Base-by-base conservation (phyloP, 139 green algal species). In the Protoeuglena noctilucae region DNA sequence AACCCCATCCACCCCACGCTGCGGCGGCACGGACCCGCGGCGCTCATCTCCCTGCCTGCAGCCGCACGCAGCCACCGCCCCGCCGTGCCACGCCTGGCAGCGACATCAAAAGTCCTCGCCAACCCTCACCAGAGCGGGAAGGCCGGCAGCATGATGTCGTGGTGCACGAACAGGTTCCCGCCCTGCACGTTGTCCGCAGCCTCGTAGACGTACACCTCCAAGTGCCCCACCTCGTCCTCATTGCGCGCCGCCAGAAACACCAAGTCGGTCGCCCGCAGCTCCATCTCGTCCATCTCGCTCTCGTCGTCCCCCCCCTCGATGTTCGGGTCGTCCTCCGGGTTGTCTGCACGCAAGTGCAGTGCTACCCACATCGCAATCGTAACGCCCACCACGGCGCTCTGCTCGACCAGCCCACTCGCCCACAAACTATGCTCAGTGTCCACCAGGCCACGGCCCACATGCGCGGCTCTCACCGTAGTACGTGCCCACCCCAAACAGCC, bases 101-200 rank as follows among this genome's bases (percentile, higher is more conserved):
- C n/a, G n/a, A n/a, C n/a, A n/a, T n/a, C n/a, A n/a, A n/a, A n/a
- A n/a, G n/a, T n/a, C n/a, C n/a, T n/a, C n/a, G n/a, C n/a, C n/a
- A n/a, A n/a, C n/a, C n/a, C n/a, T n/a, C n/a, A n/a, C n/a, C n/a
- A n/a, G 16, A 97, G 79, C 7, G 89, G 89, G 60, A 97, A 96
- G 21, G 83, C 77, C 18, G 88, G 82, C 27, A 98, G 75, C 68
- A 97, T 68, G 53, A 97, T 64, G 49, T 95, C 84, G 58, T 98
- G 89, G 63, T 98, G 89, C 22, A 96, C 88, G 60, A 92, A 97
- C 28, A 89, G 56, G 63, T 94, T 92, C 23, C 69, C 71, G 28
- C 77, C 68, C 3, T 59, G 71, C 9, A 69, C 63, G 7, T n/a
- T 19, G 19, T 34, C 23, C 23, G n/a, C 30, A n/a, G n/a, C n/a